Conservation (phyloP, 2,329 filamentous ascomycete species). For the Colletotrichum navitas region DNA sequence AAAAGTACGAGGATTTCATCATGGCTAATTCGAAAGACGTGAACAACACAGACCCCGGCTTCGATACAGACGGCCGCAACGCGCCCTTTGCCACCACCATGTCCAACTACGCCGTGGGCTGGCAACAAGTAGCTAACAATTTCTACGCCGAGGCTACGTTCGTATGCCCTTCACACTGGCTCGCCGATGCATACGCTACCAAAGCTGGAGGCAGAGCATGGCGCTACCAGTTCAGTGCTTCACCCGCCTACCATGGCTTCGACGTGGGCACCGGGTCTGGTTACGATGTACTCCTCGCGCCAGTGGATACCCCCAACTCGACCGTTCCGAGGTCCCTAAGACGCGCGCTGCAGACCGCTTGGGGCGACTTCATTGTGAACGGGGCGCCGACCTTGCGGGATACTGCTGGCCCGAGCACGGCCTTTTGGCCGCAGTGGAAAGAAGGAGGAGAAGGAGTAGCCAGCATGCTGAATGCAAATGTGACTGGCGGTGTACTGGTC, state of each 20-base stretch:
- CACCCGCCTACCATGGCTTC: constrained; percentile 26
- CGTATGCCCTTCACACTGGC: constrained; percentile 28
- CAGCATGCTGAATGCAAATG: constrained; percentile 25
- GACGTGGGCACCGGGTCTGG: constrained; percentile 21
- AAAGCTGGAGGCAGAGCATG: constrained; percentile 17
- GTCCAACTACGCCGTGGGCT: constrained; percentile 33
- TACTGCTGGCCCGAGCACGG: not conserved
- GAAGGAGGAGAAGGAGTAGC: constrained; percentile 2
- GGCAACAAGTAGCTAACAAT: constrained; percentile 35
- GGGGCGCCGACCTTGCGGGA: constrained; percentile 17
- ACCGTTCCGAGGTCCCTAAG: not conserved
- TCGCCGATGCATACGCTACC: constrained; percentile 29
- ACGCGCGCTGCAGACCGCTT: constrained; percentile 13
- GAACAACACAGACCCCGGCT: constrained; percentile 33
- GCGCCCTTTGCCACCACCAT: constrained; percentile 22
- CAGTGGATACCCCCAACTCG: constrained; percentile 2
- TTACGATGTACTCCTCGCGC: constrained; percentile 27
- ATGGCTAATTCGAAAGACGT: constrained; percentile 18
- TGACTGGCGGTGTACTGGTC: constrained; percentile 23
- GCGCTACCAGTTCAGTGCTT: constrained; percentile 32
- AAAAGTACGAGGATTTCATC: constrained; percentile 20
- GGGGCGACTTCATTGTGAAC: constrained; percentile 26
- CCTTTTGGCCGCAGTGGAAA: constrained; percentile 23
- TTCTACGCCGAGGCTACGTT: constrained; percentile 34
- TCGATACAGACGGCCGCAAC: constrained; percentile 11